phyloP scores from a whole-genome alignment of 2,329 filamentous ascomycete genomes.

The Trichoderma hamatum region DNA sequence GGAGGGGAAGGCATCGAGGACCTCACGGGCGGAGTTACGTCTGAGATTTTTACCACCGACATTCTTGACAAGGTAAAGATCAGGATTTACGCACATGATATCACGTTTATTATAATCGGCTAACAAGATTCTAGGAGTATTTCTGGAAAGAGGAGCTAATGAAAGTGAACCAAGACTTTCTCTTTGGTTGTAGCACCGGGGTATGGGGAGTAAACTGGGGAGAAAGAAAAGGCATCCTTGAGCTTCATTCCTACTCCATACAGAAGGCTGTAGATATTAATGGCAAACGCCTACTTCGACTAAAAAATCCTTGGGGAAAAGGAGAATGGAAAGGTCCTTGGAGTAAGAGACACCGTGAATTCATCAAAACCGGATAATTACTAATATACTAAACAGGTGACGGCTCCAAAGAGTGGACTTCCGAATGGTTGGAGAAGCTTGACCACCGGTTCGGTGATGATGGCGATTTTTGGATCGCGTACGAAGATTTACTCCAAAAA shows the following conservation, averaged over 20 bases:
- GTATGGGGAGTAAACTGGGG: conserved; percentile 38
- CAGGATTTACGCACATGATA: background rate
- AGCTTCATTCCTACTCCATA: conserved; percentile 64
- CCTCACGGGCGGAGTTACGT: conserved; percentile 67
- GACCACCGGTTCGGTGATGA: conserved; percentile 77
- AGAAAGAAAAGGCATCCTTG: conserved; percentile 59
- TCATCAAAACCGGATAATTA: background rate
- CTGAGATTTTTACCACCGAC: conserved; percentile 66
- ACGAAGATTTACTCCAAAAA: conserved; percentile 61
- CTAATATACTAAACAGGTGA: conserved; percentile 52
- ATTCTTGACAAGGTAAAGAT: conserved; percentile 70
- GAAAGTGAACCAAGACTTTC: conserved; percentile 76
- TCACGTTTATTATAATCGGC: background rate
- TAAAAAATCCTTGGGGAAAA: conserved; percentile 80
- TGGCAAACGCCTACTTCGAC: conserved; percentile 63
- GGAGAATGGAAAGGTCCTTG: conserved; percentile 81
- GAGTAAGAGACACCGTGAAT: conserved; percentile 47
- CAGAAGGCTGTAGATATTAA: conserved; percentile 61
- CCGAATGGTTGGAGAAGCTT: conserved; percentile 74
- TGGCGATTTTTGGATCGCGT: conserved; percentile 66
- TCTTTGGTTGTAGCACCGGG: conserved; percentile 64
- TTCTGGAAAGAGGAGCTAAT: conserved; percentile 82
- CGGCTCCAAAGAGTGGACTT: conserved; percentile 82
- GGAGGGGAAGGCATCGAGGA: conserved; percentile 62
- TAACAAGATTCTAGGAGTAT: conserved; percentile 34